Evolutionary conservation across 1,284 basidiomycete genomes (phyloP).

Genomic region (Leccinum subfulvum): DNA sequence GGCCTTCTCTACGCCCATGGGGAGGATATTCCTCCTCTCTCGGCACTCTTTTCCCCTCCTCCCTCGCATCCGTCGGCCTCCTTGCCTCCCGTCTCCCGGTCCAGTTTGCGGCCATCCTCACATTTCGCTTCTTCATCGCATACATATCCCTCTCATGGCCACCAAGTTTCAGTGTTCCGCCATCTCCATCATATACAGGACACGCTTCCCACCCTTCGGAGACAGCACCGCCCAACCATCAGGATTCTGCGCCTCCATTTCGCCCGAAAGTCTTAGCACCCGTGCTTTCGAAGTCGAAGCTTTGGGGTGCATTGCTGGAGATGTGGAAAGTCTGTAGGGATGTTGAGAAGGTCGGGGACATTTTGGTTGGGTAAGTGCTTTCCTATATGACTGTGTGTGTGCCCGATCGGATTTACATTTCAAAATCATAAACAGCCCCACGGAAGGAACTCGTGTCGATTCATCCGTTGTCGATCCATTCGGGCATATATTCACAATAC

Average conservation of each 20-base stretch:
- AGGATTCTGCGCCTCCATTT: constrained; percentile 14
- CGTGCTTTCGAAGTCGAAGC: constrained; percentile 65
- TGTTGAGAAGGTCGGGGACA: constrained; percentile 23
- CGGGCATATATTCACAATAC: constrained; percentile 61
- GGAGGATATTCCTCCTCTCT: constrained; percentile 23
- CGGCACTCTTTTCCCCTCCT: constrained; percentile 20
- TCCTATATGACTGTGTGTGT: background rate
- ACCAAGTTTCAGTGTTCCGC: constrained; percentile 7
- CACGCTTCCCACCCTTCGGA: constrained; percentile 13
- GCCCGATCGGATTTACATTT: background rate
- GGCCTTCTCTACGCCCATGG: constrained; percentile 31
- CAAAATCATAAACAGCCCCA: constrained; percentile 47
- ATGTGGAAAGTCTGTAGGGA: constrained; percentile 28
- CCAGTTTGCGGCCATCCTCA: constrained; percentile 26
- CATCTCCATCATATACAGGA: constrained; percentile 10
- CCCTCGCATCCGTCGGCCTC: constrained; percentile 5
- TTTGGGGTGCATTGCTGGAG: constrained; percentile 29
- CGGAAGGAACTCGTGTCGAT: constrained; percentile 69
- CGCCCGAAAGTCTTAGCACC: constrained; percentile 73
- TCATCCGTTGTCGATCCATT: constrained; percentile 62
- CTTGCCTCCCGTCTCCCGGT: constrained; percentile 23
- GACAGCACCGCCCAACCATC: background rate
- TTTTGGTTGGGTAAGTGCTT: constrained; percentile 64
- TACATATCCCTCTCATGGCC: constrained; percentile 5
- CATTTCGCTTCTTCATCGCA: constrained; percentile 22